phyloP scores from a whole-genome alignment of 179 eudicot species.

The Actinidia polygama region DNA sequence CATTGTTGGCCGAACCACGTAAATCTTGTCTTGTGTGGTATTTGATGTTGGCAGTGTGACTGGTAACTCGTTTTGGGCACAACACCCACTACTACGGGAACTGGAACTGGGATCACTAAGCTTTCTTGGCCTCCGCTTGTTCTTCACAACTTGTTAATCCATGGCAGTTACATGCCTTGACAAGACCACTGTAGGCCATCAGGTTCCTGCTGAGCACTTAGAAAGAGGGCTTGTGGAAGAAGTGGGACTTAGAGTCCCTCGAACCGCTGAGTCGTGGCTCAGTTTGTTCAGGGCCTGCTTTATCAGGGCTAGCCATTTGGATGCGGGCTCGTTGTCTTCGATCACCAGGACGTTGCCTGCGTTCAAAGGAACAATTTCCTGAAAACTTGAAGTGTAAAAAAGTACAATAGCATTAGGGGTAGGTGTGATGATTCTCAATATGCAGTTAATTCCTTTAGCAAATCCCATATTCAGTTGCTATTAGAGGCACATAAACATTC shows the following conservation, averaged over 20 bases:
- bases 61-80: too few species aligned
- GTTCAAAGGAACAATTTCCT: constrained; percentile 90
- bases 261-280: constrained; percentile 24
- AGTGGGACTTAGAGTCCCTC: constrained; percentile 54
- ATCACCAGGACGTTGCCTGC: constrained; percentile 82
- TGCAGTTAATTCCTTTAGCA: background rate
- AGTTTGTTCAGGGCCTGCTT: constrained; percentile 75
- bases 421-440: too few species aligned
- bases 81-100: too few species aligned
- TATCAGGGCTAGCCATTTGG: constrained; percentile 85
- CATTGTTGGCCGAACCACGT: too few species aligned
- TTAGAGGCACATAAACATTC: too few species aligned
- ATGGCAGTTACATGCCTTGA: constrained; percentile 80
- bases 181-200: constrained; percentile 60
- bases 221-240: constrained; percentile 69
- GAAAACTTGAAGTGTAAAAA: constrained; percentile 57
- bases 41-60: too few species aligned
- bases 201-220: constrained; percentile 65
- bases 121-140: constrained; percentile 43
- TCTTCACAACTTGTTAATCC: too few species aligned
- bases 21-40: too few species aligned
- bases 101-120: constrained; percentile 33
- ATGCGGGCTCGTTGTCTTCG: constrained; percentile 93
- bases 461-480: too few species aligned
- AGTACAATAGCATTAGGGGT: background rate